phyloP scores from a whole-genome alignment of 352 stramenopile species.

The Phytopythium helicoides region DNA sequence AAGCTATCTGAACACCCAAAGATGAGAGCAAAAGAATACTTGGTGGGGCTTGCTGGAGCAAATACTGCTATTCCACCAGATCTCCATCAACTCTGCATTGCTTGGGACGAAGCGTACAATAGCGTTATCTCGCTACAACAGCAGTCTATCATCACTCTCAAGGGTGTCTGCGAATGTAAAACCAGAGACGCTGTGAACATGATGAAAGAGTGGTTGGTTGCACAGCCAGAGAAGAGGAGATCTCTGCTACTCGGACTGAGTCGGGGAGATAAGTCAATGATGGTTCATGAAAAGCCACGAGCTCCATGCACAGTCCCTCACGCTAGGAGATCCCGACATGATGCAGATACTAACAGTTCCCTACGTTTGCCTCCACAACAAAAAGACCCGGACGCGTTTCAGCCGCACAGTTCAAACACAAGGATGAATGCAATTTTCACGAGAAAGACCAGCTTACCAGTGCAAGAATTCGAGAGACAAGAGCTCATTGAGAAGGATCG shows the following conservation, averaged over 20 bases:
- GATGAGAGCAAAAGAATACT: constrained; percentile 59
- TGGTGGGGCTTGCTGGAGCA: constrained; percentile 51
- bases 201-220: constrained; percentile 52
- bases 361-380: constrained; percentile 53
- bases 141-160: constrained; percentile 62
- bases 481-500: too few relatives aligned
- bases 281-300: background rate
- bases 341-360: background rate
- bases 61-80: constrained; percentile 20
- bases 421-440: too few relatives aligned
- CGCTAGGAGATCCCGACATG: background rate
- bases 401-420: background rate
- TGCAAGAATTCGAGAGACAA: too few relatives aligned
- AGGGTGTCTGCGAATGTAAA: constrained; percentile 50
- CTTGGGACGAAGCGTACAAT: constrained; percentile 75
- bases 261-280: background rate
- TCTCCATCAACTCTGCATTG: constrained; percentile 25
- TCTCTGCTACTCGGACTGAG: background rate
- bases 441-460: too few relatives aligned
- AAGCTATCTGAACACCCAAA: constrained; percentile 63
- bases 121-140: constrained; percentile 78
- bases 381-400: constrained; percentile 35
- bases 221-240: constrained; percentile 20
- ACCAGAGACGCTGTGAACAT: constrained; percentile 37
- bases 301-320: too few relatives aligned